Conservation (phyloP, 108 stramenopile species). For the Aurantiochytrium sp. region DNA sequence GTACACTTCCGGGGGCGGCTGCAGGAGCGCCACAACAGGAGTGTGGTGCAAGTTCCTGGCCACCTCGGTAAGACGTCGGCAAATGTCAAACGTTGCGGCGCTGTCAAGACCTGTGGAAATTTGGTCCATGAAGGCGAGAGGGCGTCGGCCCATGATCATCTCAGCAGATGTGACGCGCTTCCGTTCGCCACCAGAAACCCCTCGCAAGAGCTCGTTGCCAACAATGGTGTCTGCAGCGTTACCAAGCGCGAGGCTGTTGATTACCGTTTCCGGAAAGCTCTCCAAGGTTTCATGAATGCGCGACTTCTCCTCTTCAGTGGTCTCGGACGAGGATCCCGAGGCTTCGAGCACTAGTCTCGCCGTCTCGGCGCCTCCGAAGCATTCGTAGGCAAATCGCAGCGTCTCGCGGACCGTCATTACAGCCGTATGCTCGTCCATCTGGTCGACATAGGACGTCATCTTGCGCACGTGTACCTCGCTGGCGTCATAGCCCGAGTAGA, state of each 20-base stretch:
- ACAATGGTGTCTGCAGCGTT: conserved; percentile 41
- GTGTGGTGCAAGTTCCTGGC: conserved; percentile 31
- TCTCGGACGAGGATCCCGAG: not conserved
- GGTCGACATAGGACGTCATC: not conserved
- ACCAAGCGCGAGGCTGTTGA: conserved; percentile 46
- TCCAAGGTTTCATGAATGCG: not conserved
- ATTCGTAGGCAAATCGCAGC: not conserved
- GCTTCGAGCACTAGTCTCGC: not conserved
- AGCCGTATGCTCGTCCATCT: not conserved
- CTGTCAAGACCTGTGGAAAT: conserved; percentile 70
- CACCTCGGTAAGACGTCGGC: conserved; percentile 37
- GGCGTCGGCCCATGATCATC: conserved; percentile 48
- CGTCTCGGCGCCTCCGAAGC: not conserved
- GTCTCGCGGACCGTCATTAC: conserved; percentile 11
- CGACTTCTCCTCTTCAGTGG: not conserved
- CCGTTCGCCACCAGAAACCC: conserved; percentile 75
- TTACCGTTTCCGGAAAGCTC: conserved; percentile 36
- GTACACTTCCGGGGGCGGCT: conserved; percentile 84
- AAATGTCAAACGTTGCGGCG: conserved; percentile 71
- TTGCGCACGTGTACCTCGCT: not conserved
- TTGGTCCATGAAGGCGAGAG: conserved; percentile 54
- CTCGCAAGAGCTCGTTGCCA: conserved; percentile 59
- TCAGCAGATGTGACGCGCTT: conserved; percentile 75
- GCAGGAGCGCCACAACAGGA: conserved; percentile 63
- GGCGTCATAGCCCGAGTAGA: not conserved